phyloP scores from a whole-genome alignment of 371 early-diverging fungal genomes.

The Mucor racemosus region DNA sequence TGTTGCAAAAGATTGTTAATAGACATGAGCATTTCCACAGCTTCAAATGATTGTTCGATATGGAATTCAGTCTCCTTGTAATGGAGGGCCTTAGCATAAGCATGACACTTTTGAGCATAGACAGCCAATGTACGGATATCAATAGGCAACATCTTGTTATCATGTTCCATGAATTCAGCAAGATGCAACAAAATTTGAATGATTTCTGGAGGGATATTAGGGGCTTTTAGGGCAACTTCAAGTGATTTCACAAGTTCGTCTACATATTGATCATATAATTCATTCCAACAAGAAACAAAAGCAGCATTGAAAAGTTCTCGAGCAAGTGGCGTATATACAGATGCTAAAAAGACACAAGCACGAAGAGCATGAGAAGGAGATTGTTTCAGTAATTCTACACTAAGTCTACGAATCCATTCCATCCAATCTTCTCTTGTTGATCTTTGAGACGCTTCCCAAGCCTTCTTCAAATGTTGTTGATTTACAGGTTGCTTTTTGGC shows the following conservation, averaged over 20 bases:
- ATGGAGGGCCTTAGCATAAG: slow-evolving; percentile 95
- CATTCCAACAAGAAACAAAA: slow-evolving; percentile 97
- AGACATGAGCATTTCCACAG: slow-evolving; percentile 91
- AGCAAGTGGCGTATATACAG: slow-evolving; percentile 83
- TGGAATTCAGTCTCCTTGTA: slow-evolving; percentile 97
- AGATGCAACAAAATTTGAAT: slow-evolving; percentile 91
- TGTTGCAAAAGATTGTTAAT: slow-evolving; percentile 96
- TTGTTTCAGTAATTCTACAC: slow-evolving; percentile 93
- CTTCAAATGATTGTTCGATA: slow-evolving; percentile 80
- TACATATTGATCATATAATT: slow-evolving; percentile 88
- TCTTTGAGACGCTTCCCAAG: slow-evolving; percentile 92
- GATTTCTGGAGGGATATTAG: slow-evolving; percentile 91
- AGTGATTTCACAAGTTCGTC: slow-evolving; percentile 89
- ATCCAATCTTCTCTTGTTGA: slow-evolving; percentile 96
- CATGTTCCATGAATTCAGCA: slow-evolving; percentile 98
- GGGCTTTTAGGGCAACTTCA: slow-evolving; percentile 85
- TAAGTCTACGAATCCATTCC: slow-evolving; percentile 93
- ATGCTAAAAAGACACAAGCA: slow-evolving; percentile 88
- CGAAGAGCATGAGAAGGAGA: slow-evolving; percentile 95
- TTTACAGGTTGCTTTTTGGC: slow-evolving; percentile 84
- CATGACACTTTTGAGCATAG: slow-evolving; percentile 94
- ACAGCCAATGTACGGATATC: slow-evolving; percentile 88
- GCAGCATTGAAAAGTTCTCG: slow-evolving; percentile 96
- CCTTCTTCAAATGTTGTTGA: slow-evolving; percentile 85
- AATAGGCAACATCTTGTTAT: slow-evolving; percentile 94